phyloP scores from a whole-genome alignment of 2,329 filamentous ascomycete genomes.

The Ramularia endophylla region DNA sequence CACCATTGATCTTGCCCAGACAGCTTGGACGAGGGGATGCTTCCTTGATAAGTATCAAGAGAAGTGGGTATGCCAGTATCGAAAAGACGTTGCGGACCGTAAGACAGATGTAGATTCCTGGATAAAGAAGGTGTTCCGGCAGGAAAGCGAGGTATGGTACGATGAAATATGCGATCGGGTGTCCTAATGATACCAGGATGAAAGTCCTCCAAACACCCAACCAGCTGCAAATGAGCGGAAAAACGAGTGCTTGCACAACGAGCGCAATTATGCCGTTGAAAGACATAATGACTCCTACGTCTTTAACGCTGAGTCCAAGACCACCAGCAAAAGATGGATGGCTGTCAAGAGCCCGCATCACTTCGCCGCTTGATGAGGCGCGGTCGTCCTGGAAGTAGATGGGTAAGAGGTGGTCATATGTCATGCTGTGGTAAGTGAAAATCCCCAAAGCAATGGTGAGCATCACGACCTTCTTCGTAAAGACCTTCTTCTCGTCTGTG shows the following conservation, averaged over 20 bases:
- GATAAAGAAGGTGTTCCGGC: conserved; percentile 48
- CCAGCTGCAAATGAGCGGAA: conserved; percentile 57
- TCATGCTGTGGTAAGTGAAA: conserved; percentile 94
- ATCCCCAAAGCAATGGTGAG: conserved; percentile 78
- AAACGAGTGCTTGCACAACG: conserved; percentile 65
- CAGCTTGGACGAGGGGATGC: conserved; percentile 57
- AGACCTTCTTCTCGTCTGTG: conserved; percentile 40
- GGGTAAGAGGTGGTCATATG: conserved; percentile 83
- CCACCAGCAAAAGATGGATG: conserved; percentile 48
- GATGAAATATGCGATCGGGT: conserved; percentile 62
- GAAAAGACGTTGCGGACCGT: conserved; percentile 61
- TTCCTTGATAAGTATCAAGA: conserved; percentile 68
- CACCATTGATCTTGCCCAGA: conserved; percentile 65
- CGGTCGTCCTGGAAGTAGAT: conserved; percentile 85
- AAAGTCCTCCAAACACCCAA: conserved; percentile 65
- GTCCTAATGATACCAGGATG: conserved; percentile 57
- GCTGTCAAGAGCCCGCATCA: conserved; percentile 24
- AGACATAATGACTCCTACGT: conserved; percentile 63
- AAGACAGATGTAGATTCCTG: conserved; percentile 61
- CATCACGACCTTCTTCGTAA: conserved; percentile 62
- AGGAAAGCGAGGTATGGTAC: conserved; percentile 62
- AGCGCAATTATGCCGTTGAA: conserved; percentile 67
- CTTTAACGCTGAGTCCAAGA: conserved; percentile 58
- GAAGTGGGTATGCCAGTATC: conserved; percentile 62
- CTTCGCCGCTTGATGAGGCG: conserved; percentile 33